Percentiles rank a stretch among this genome's conserved stretches.
Conservation (phyloP, 1,284 basidiomycete species). For the Cronartium quercuum region DNA sequence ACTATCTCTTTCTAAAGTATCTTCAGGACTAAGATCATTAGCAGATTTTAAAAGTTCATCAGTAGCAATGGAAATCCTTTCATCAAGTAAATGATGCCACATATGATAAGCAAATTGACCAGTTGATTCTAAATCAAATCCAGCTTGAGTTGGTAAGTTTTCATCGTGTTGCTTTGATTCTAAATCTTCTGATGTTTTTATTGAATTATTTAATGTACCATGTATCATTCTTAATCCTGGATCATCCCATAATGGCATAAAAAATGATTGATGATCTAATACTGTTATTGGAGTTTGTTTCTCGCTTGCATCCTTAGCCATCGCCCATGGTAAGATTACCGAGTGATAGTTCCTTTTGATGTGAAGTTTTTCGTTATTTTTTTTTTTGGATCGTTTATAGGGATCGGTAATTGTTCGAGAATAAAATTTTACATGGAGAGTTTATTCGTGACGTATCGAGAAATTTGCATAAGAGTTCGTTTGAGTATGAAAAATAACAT, state of each 20-base stretch:
- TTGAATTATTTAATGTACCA: slow-evolving; percentile 2
- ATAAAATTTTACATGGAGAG: no score
- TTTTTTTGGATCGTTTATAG: background rate
- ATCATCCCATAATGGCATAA: slow-evolving; percentile 37
- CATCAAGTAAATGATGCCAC: slow-evolving; percentile 37
- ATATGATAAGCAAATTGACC: slow-evolving; percentile 36
- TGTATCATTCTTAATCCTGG: slow-evolving; percentile 22
- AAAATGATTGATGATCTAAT: slow-evolving; percentile 32
- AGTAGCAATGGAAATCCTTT: slow-evolving; percentile 28
- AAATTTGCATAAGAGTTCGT: no score
- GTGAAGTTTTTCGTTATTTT: background rate
- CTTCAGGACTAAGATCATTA: slow-evolving; percentile 9
- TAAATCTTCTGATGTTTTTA: background rate
- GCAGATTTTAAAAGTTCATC: slow-evolving; percentile 11
- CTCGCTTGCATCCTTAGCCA: slow-evolving; percentile 21
- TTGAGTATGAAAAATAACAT: no score
- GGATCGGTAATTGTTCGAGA: no score
- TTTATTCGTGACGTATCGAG: no score
- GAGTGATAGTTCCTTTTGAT: slow-evolving; percentile 28
- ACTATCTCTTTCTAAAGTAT: slow-evolving; percentile 17
- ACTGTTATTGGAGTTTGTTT: slow-evolving; percentile 25
- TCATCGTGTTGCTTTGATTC: slow-evolving; percentile 17
- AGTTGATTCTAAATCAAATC: slow-evolving; percentile 18
- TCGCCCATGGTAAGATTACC: slow-evolving; percentile 22
- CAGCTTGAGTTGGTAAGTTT: slow-evolving; percentile 6